Evolutionary conservation across 768 basidiomycete species (phyloP).

Genomic region (Daedalea quercina): DNA sequence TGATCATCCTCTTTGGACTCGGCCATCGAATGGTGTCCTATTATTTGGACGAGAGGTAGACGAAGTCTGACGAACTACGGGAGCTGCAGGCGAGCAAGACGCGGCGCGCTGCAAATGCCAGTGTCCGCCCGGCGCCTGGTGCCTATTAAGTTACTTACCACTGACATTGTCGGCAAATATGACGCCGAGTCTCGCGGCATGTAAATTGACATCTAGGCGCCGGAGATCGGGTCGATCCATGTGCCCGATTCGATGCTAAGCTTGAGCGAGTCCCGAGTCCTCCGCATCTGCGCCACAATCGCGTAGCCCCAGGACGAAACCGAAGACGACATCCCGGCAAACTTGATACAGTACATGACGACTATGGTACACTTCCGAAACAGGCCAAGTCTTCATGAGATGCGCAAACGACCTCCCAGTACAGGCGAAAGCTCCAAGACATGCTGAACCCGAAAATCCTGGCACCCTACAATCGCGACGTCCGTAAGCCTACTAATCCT

Average conservation of each 20-base stretch:
- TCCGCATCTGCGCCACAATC: too few relatives aligned
- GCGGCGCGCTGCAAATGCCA: too few relatives aligned
- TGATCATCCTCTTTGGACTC: not conserved
- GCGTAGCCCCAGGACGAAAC: not conserved
- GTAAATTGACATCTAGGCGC: too few relatives aligned
- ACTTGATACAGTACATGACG: not conserved
- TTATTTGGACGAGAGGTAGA: not conserved
- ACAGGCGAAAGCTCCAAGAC: conserved; percentile 17
- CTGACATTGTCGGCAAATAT: too few relatives aligned
- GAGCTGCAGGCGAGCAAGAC: too few relatives aligned
- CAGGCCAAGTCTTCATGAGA: not conserved
- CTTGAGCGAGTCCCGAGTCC: too few relatives aligned
- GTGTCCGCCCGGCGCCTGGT: too few relatives aligned
- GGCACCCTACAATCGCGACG: conserved; percentile 24
- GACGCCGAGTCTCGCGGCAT: too few relatives aligned
- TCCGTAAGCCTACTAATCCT: conserved; percentile 18
- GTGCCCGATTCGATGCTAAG: too few relatives aligned
- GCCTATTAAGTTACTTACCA: too few relatives aligned
- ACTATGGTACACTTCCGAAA: not conserved
- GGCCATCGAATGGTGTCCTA: not conserved
- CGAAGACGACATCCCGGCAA: not conserved
- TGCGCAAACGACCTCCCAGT: conserved; percentile 18
- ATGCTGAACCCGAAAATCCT: conserved; percentile 20
- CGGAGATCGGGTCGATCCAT: too few relatives aligned
- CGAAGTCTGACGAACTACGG: too few relatives aligned